These are phyloP conservation scores for Coemansia sp. DNA, from an alignment of 192 early-diverging fungal species.

Conservation along the genomic window DNA sequence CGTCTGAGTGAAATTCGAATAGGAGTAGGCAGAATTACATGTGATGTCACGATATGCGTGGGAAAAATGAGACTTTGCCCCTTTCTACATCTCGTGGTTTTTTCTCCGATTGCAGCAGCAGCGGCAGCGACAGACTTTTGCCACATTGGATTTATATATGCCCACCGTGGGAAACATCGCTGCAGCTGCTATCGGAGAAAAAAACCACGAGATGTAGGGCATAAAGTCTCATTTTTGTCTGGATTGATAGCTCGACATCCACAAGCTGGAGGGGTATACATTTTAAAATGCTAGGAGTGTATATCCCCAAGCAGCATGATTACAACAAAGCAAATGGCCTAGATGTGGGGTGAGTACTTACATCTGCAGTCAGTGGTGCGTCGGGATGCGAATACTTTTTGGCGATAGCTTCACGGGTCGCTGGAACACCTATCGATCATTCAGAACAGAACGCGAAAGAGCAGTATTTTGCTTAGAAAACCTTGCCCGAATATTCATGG, in stretches of 20 bases:
- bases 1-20: no score
- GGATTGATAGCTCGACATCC: background rate
- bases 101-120: background rate
- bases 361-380: constrained; percentile 66
- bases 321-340: background rate
- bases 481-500: background rate
- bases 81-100: background rate
- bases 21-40: background rate
- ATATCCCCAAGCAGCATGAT: background rate
- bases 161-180: background rate
- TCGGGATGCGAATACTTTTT: constrained; percentile 64
- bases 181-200: no score
- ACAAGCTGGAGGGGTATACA: no score
- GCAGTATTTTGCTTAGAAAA: background rate
- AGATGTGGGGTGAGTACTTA: constrained; percentile 26
- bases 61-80: constrained; percentile 9
- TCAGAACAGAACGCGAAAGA: background rate
- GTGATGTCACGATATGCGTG: constrained; percentile 18
- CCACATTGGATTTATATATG: background rate
- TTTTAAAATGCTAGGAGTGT: no score
- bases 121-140: no score
- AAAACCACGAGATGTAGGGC: background rate
- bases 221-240: background rate
- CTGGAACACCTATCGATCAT: constrained; percentile 38
- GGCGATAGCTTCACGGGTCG: constrained; percentile 76